Conservation (phyloP, 371 early-diverging fungal genomes). For the Phascolomyces articulosus region DNA sequence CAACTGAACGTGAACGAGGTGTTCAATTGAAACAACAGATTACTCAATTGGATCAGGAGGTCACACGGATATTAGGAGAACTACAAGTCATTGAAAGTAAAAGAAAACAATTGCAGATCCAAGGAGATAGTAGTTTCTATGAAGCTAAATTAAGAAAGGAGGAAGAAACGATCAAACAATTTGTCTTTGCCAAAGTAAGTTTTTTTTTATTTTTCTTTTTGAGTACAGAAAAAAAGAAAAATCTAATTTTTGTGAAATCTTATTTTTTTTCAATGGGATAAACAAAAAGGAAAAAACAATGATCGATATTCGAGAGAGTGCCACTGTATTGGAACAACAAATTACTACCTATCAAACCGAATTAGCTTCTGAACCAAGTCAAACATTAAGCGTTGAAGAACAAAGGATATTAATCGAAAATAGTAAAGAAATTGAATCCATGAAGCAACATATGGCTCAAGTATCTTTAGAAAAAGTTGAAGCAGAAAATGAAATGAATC, state of each 20-base stretch:
- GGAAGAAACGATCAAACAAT: slow-evolving; percentile 50
- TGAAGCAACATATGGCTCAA: slow-evolving; percentile 48
- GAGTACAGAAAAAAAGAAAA: too few relatives aligned
- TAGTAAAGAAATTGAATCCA: slow-evolving; percentile 52
- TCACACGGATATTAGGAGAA: slow-evolving; percentile 57
- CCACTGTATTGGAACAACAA: slow-evolving; percentile 58
- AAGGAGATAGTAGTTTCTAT: slow-evolving; percentile 50
- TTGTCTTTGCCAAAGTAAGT: slow-evolving; percentile 47
- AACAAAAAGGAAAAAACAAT: slow-evolving; percentile 37
- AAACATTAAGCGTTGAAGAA: slow-evolving; percentile 61
- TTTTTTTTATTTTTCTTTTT: too few relatives aligned
- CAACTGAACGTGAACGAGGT: slow-evolving; percentile 51
- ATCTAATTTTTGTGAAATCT: too few relatives aligned
- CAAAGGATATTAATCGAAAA: slow-evolving; percentile 52
- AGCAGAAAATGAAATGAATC: slow-evolving; percentile 65
- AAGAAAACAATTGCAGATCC: slow-evolving; percentile 51
- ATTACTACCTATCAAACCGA: slow-evolving; percentile 60
- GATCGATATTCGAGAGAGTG: slow-evolving; percentile 34
- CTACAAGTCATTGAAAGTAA: slow-evolving; percentile 55
- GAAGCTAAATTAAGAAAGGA: slow-evolving; percentile 63
- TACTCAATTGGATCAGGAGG: slow-evolving; percentile 67
- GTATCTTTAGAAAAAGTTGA: slow-evolving; percentile 45
- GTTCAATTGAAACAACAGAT: slow-evolving; percentile 55
- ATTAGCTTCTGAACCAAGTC: slow-evolving; percentile 54
- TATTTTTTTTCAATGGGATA: too few relatives aligned